Conservation (phyloP, 2,329 filamentous ascomycete species). For the Monilinia laxa region DNA sequence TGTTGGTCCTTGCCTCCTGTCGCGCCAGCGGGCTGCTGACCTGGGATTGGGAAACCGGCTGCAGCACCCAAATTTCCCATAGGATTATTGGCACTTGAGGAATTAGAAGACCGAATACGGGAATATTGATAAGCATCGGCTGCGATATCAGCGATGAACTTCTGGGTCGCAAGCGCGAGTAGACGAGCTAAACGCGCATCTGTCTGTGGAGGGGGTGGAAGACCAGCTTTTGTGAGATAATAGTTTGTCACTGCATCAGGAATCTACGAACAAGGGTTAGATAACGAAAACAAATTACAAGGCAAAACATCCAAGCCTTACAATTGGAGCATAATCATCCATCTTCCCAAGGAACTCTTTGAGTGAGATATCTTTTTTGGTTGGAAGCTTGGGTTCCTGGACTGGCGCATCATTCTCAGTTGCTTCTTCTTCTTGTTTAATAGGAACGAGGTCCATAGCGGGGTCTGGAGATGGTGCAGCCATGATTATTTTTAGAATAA, state of each 20-base stretch:
- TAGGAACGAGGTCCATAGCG: constrained; percentile 36
- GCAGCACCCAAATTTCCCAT: constrained; percentile 82
- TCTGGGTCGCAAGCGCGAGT: constrained; percentile 95
- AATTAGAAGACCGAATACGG: constrained; percentile 90
- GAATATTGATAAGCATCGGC: constrained; percentile 98
- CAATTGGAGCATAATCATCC: constrained; percentile 97
- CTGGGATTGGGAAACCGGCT: constrained; percentile 65
- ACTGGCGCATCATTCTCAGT: constrained; percentile 50
- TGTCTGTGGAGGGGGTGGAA: constrained; percentile 87
- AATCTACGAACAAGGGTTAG: constrained; percentile 59
- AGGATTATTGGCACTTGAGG: constrained; percentile 80
- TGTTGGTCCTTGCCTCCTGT: constrained; percentile 55
- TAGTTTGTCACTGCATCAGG: constrained; percentile 97
- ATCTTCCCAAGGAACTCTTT: constrained; percentile 94
- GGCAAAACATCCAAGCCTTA: constrained; percentile 49
- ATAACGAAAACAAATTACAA: constrained; percentile 18
- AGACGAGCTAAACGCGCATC: constrained; percentile 88
- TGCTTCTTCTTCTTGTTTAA: constrained; percentile 36
- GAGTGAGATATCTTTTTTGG: constrained; percentile 87
- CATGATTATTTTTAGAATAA: constrained; percentile 32
- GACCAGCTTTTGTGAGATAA: constrained; percentile 93
- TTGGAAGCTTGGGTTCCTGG: constrained; percentile 64
- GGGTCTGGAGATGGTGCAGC: constrained; percentile 40
- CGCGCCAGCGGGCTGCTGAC: constrained; percentile 56
- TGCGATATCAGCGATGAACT: constrained; percentile 96